Evolutionary conservation across 164 flowering plant species (phyloP).

Genomic region (Magnolia changhungtana): DNA sequence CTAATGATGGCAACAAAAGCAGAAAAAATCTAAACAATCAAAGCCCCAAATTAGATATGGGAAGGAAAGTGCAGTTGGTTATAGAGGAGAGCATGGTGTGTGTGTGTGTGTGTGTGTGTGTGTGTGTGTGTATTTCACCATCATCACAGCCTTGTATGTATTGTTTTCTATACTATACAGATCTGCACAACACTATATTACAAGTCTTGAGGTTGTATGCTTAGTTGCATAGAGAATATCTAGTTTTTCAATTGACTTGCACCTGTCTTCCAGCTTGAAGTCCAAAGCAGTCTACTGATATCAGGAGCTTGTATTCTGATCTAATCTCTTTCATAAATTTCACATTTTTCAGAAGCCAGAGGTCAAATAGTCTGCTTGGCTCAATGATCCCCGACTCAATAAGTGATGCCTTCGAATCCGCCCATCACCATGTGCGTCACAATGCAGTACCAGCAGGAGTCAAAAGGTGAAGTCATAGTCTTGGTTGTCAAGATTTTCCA

Average conservation of each 20-base stretch:
- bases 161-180: background rate
- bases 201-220: background rate
- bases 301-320: background rate
- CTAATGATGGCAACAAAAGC: too few relatives aligned
- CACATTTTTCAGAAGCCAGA: conserved; percentile 38
- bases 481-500: background rate
- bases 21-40: too few relatives aligned
- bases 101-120: too few relatives aligned
- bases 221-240: background rate
- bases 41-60: too few relatives aligned
- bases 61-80: too few relatives aligned
- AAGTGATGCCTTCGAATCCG: conserved; percentile 66
- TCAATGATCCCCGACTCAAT: conserved; percentile 68
- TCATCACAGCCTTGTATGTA: too few relatives aligned
- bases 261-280: background rate
- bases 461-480: conserved; percentile 46
- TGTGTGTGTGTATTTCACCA: too few relatives aligned
- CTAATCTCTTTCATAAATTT: conserved; percentile 6
- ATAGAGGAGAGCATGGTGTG: too few relatives aligned
- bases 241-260: background rate
- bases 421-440: conserved; percentile 74
- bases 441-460: conserved; percentile 77
- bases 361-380: conserved; percentile 63
- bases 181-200: background rate
- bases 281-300: background rate